Evolutionary conservation across 768 basidiomycete genomes (phyloP).

Genomic region (Chlorophyllum brunneum): DNA sequence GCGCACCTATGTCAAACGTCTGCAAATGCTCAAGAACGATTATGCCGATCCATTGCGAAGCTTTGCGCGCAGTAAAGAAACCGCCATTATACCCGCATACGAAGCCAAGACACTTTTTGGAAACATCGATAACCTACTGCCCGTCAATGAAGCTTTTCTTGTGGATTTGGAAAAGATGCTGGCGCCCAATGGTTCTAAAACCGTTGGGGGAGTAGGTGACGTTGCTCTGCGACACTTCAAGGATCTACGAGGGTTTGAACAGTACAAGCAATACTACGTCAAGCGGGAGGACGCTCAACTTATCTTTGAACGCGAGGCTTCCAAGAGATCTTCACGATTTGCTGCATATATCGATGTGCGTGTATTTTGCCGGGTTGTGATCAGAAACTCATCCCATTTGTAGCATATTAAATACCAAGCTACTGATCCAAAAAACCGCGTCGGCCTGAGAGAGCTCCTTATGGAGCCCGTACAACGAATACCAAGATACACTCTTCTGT

Average conservation of each 20-base stretch:
- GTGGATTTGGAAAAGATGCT: constrained; percentile 79
- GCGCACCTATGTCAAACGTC: constrained; percentile 79
- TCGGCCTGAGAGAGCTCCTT: constrained; percentile 85
- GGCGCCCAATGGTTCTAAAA: constrained; percentile 49
- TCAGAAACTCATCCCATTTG: constrained; percentile 12
- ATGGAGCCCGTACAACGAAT: constrained; percentile 98
- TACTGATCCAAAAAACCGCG: constrained; percentile 69
- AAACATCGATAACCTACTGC: constrained; percentile 86
- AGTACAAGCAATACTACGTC: constrained; percentile 87
- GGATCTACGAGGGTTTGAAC: constrained; percentile 79
- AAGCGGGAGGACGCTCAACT: constrained; percentile 91
- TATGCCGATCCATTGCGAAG: constrained; percentile 90
- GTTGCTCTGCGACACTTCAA: constrained; percentile 86
- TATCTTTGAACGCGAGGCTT: constrained; percentile 81
- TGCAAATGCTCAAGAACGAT: constrained; percentile 77
- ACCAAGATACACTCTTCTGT: constrained; percentile 89
- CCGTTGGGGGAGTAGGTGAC: constrained; percentile 73
- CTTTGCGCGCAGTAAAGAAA: constrained; percentile 81
- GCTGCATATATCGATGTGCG: constrained; percentile 83
- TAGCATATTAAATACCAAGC: constrained; percentile 87
- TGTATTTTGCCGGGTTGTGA: constrained; percentile 16
- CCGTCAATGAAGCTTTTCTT: constrained; percentile 87
- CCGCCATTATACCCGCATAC: constrained; percentile 83
- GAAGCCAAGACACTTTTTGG: constrained; percentile 93
- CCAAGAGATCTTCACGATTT: constrained; percentile 79